Evolutionary conservation across 106 monocot genomes (phyloP), one percentile per base, ranked within the genome.

Genomic region (Acorus gramineus): DNA sequence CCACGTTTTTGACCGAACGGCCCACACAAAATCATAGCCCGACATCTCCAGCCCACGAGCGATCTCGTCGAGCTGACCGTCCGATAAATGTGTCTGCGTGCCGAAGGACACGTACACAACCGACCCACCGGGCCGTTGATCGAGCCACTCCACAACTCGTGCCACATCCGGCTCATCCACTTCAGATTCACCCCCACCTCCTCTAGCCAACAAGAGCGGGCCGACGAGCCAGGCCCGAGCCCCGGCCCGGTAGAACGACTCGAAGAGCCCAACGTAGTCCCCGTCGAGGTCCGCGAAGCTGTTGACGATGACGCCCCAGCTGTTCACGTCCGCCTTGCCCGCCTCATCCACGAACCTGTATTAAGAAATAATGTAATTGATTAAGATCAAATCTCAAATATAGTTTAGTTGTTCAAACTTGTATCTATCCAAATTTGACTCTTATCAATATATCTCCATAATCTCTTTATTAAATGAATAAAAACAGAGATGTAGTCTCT

Each of bases 41-140:
- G 28, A 28, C 28, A 28, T 28, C 28, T 28, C 28, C 28, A 28
- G 28, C 28, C 28, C 28, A 28, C 28, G 28, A 28, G 28, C 28
- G 28, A 28, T 28, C 28, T 28, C 28, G 28, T 28, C 28, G 28
- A 28, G 28, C 28, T 28, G 76, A 0, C 46, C 72, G 2, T 53
- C 66, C 7, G 51, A 13, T 11, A 73, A 73, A 5, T 57, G 50
- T 52, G 73, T 76, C 28, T 76, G 28, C 42, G 79, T 76, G 8
- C 84, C 84, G 66, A 84, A 84, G 5, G 79, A 68, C 42, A 84
- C 66, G 76, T 79, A 84, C 53, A 84, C 49, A 4, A 84, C 84
- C 1, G 84, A 79, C 0, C 65, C 73, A 3, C 49, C 58, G 2
- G 76, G 76, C 62, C 73, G 76, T 9, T 66, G 49, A 53, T 80